Conservation (phyloP, 108 stramenopile genomes). For the Cyclotella baltica region DNA sequence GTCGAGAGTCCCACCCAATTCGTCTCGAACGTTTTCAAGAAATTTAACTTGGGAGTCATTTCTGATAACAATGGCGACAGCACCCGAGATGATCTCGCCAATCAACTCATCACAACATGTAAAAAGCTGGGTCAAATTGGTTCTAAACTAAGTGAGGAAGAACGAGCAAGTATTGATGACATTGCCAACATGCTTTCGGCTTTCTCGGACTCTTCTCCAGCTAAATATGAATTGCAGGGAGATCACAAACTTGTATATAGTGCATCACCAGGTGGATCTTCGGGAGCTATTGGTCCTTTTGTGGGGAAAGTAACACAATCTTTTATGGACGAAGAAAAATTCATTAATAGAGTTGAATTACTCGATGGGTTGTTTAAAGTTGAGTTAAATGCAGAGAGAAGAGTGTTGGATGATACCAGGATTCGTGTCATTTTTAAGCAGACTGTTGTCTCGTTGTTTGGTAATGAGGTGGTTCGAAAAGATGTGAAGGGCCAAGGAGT, state of each 20-base stretch:
- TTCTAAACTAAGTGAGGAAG: slow-evolving; percentile 17
- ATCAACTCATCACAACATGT: slow-evolving; percentile 26
- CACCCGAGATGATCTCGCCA: slow-evolving; percentile 5
- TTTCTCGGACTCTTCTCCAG: slow-evolving; percentile 29
- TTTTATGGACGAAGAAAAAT: slow-evolving; percentile 41
- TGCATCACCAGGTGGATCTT: slow-evolving; percentile 39
- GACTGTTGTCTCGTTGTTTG: slow-evolving; percentile 37
- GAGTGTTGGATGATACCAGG: slow-evolving; percentile 34
- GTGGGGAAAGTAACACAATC: slow-evolving; percentile 46
- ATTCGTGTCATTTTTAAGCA: slow-evolving; percentile 51
- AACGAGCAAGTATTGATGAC: slow-evolving; percentile 30
- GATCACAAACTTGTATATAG: slow-evolving; percentile 39
- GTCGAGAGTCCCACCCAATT: slow-evolving; percentile 2
- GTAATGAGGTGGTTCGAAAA: slow-evolving; percentile 25
- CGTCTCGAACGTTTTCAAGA: background rate
- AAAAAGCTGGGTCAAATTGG: slow-evolving; percentile 34
- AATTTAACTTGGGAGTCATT: background rate
- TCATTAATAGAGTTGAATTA: slow-evolving; percentile 48
- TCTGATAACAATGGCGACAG: background rate
- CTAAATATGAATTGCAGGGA: slow-evolving; percentile 24
- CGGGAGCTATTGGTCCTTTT: slow-evolving; percentile 47
- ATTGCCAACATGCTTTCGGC: slow-evolving; percentile 23
- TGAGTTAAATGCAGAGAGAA: slow-evolving; percentile 38
- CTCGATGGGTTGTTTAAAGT: slow-evolving; percentile 38
- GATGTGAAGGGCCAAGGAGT: slow-evolving; percentile 50